Evolutionary conservation across 805 yeast genomes (phyloP).

Genomic region (Kodamaea laetipori): DNA sequence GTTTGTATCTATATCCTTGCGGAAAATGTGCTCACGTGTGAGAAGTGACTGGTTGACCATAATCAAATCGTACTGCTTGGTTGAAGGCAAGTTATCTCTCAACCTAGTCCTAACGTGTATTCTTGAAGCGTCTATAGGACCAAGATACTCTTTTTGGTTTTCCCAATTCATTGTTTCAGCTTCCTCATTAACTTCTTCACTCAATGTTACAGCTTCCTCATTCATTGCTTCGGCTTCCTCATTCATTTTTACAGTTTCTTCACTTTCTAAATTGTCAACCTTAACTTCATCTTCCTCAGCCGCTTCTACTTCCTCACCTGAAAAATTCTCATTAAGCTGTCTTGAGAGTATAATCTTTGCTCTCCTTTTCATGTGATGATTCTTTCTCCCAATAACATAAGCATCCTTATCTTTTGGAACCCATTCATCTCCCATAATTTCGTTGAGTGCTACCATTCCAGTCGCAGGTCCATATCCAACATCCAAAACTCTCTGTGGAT

Average conservation of each 20-base stretch:
- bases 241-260: not conserved
- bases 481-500: slow-evolving; percentile 70
- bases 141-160: slow-evolving; percentile 27
- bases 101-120: slow-evolving; percentile 58
- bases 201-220: no score
- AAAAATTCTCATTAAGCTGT: slow-evolving; percentile 52
- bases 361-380: slow-evolving; percentile 68
- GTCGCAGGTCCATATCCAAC: slow-evolving; percentile 91
- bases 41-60: slow-evolving; percentile 80
- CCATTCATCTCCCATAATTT: slow-evolving; percentile 68
- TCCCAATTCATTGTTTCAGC: slow-evolving; percentile 14
- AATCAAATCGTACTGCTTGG: slow-evolving; percentile 72
- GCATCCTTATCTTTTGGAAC: slow-evolving; percentile 67
- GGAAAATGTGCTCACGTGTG: slow-evolving; percentile 59
- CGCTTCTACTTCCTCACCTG: slow-evolving; percentile 19
- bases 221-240: slow-evolving; percentile 14
- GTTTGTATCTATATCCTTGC: slow-evolving; percentile 70
- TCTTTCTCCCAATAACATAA: slow-evolving; percentile 63
- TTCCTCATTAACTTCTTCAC: no score
- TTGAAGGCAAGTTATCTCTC: slow-evolving; percentile 52
- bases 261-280: slow-evolving; percentile 10
- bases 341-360: slow-evolving; percentile 77
- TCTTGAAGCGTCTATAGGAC: slow-evolving; percentile 56
- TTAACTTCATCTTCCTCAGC: not conserved
- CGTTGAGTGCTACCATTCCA: slow-evolving; percentile 86